Base-by-base conservation (phyloP, 169 alveolate genomes). In the Cryptosporidium ubiquitum region DNA sequence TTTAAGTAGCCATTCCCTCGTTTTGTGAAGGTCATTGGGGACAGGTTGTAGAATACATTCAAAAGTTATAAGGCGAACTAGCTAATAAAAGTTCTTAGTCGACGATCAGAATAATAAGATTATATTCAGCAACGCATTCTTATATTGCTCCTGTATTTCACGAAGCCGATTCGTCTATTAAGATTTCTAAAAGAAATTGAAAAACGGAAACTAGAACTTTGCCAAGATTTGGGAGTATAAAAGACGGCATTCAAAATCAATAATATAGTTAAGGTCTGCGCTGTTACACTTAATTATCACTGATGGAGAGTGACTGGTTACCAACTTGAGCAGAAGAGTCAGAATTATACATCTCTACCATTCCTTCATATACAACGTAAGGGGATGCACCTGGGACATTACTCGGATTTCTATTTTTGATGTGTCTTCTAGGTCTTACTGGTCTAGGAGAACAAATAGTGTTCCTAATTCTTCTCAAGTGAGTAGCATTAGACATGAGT, bases 381-480 rank as follows among this genome's bases (percentile, higher is more conserved):
- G 89, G 58, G 40, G 75, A 58, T 35, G 89, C 18, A 3, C 75
- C 89, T 3, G 89, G 89, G 20, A 61, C 31, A 9, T 58, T 61
- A 64, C 89, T 79, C 23, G 89, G 89, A 10, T 40, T 18, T 2
- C 75, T 79, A 12, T 23, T 29, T 44, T 49, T 57, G 5, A 64
- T 23, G 18, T 49, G 61, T 64, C 61, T 79, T 64, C 79, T 79
- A 20, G 89, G 89, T 60, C 89, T 79, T 20, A 79, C 12, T 16
- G 89, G 89, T 26, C 89, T 79, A 6, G 49, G 55, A 37, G 52
- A 18, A 1, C 49, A 1, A 12, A 79, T 61, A 16, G n/a, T 16
- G 20, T 40, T 58, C 18, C 37, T 14, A 18, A 61, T 61, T 12
- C 18, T 64, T 61, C 89, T 33, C 16, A 79, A 40, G 23, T 66